Conservation (phyloP, 257 asterid genomes). For the Petrea volubilis region DNA sequence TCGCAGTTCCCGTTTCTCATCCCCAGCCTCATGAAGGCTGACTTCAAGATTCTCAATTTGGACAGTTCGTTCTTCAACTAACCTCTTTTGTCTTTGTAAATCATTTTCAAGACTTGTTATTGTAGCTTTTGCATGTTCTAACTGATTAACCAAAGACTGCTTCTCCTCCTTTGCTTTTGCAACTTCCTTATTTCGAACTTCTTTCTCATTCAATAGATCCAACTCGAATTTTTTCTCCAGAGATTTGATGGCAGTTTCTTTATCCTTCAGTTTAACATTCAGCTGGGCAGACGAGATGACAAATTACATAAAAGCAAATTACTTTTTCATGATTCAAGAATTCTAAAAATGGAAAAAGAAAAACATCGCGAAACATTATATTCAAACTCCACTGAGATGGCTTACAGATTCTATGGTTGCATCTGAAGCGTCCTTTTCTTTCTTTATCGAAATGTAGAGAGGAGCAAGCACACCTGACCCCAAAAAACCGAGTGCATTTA, state of each 20-base stretch:
- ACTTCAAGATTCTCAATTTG: conserved; percentile 50
- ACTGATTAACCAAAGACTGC: conserved; percentile 40
- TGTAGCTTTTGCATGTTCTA: conserved; percentile 41
- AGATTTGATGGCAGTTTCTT: conserved; percentile 44
- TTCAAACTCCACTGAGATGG: conserved; percentile 16
- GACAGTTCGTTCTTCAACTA: conserved; percentile 40
- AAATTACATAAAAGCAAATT: conserved; percentile 3
- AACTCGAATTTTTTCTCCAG: conserved; percentile 51
- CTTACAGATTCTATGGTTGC: conserved; percentile 81
- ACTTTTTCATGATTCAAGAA: background rate
- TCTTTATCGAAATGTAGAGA: conserved; percentile 59
- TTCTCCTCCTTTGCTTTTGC: conserved; percentile 56
- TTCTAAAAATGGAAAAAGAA: background rate
- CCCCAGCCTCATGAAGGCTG: conserved; percentile 38
- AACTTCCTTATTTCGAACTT: conserved; percentile 46
- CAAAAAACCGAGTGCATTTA: conserved; percentile 64
- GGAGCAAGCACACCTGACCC: conserved; percentile 81
- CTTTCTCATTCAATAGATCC: conserved; percentile 61
- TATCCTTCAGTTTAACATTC: conserved; percentile 58
- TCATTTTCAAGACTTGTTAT: conserved; percentile 53
- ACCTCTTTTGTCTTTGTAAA: conserved; percentile 49
- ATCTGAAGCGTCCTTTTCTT: conserved; percentile 63
- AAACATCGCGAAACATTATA: no score
- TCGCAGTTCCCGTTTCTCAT: conserved; percentile 57
- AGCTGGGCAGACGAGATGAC: conserved; percentile 44